Base-by-base conservation (phyloP, 2,329 filamentous ascomycete genomes). In the Botrytis deweyae region DNA sequence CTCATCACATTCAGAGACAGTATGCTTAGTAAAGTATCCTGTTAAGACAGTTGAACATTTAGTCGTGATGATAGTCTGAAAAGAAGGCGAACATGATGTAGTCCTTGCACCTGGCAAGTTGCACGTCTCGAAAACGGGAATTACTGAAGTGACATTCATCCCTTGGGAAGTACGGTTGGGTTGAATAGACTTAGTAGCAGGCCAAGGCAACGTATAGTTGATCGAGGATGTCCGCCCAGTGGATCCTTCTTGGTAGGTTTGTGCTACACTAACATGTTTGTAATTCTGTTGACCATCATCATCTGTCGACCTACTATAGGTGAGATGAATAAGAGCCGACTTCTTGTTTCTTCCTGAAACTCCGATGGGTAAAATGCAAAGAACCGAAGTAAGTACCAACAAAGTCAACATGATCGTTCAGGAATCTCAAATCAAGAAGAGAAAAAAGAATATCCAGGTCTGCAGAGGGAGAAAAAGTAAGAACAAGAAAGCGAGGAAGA, bases 1-100 rank as follows among this genome's bases (percentile, higher is more conserved):
- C 69, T 79, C 75, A 44, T 72, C 58, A 58, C 78, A 80, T n/a
- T 79, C 76, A 7, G 64, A 79, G 38, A 80, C 70, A 2, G 77
- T 78, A 40, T 77, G 58, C 25, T 25, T 71, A 14, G 70, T 71
- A 5, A 76, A 77, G 52, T 78, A 80, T 40, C 76, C 78, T 33
- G 73, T 77, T 20, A 80, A 63, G 14, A 78, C 67, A 18, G 77
- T 76, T 29, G 77, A 80, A 72, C 78, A 80, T 36, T 72, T 46
- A 38, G 76, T 72, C 1, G 75, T 76, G 40, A 67, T 76, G 12
- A 73, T 49, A 16, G 74, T 78, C 40, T 76, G 64, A 36, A 74
- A 74, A 16, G 72, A 74, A 20, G 74, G 76, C 5, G 77, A 77
- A 62, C 77, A 79, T 4, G 73, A 75, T 44, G 74, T 74, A 22